Conservation (phyloP, 768 basidiomycete genomes). For the Inosperma sp. region DNA sequence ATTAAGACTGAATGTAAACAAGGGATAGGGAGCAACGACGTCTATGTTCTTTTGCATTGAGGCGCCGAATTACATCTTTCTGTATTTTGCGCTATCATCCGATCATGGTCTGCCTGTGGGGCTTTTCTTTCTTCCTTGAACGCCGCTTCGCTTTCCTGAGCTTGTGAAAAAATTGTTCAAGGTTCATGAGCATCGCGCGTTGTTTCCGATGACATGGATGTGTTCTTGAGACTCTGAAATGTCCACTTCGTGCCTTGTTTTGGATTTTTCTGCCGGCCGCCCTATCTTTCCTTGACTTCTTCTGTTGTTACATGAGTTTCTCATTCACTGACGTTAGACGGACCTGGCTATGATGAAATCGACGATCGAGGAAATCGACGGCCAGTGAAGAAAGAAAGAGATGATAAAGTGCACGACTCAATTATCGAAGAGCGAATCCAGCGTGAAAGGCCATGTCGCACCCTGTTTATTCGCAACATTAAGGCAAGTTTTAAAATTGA, state of each 20-base stretch:
- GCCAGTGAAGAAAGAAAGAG: slow-evolving; percentile 65
- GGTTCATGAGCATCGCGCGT: slow-evolving; percentile 21
- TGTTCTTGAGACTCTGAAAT: slow-evolving; percentile 29
- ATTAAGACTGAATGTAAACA: slow-evolving; percentile 45
- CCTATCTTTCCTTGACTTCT: slow-evolving; percentile 26
- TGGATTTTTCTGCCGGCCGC: slow-evolving; percentile 46
- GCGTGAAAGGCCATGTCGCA: slow-evolving; percentile 91
- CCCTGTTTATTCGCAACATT: slow-evolving; percentile 95
- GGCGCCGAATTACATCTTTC: background rate
- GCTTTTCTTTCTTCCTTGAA: too few species aligned
- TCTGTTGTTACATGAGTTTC: slow-evolving; percentile 37
- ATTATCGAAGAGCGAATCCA: slow-evolving; percentile 93
- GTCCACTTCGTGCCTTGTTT: slow-evolving; percentile 30
- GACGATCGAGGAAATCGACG: slow-evolving; percentile 43
- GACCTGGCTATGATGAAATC: slow-evolving; percentile 55
- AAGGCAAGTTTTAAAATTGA: slow-evolving; percentile 64
- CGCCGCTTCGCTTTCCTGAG: slow-evolving; percentile 12
- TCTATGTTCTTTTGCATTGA: slow-evolving; percentile 7
- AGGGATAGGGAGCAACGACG: slow-evolving; percentile 11
- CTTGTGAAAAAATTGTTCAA: slow-evolving; percentile 20
- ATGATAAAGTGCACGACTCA: slow-evolving; percentile 86
- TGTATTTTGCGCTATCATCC: slow-evolving; percentile 3
- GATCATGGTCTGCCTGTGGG: too few species aligned
- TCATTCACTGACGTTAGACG: slow-evolving; percentile 60
- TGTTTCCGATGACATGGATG: slow-evolving; percentile 20